These are phyloP conservation scores for Porcisia deanei DNA, from an alignment of 208 protist genomes.

Conservation along the genomic window DNA sequence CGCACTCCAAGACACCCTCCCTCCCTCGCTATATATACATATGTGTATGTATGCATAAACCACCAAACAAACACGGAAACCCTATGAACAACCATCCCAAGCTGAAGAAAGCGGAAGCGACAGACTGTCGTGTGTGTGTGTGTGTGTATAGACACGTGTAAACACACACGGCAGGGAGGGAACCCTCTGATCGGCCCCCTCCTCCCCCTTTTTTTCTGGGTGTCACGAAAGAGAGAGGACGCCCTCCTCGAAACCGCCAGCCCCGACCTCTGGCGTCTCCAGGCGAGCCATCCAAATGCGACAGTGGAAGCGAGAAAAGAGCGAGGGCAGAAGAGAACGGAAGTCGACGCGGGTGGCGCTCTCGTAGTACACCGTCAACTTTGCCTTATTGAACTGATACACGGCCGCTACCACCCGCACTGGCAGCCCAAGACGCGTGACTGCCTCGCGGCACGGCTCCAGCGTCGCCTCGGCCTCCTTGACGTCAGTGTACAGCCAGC, in stretches of 20 bases:
- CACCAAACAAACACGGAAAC: not conserved
- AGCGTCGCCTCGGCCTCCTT: conserved; percentile 54
- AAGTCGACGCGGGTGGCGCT: conserved; percentile 79
- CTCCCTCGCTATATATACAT: not conserved
- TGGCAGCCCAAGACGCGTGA: conserved; percentile 45
- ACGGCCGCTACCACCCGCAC: conserved; percentile 68
- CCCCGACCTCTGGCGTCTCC: conserved; percentile 5
- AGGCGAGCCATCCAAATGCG: conserved; percentile 81
- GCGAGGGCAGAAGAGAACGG: conserved; percentile 63
- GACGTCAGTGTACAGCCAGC: conserved; percentile 56
- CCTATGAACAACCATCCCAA: not conserved
- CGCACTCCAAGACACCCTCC: too few relatives aligned
- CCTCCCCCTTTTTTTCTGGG: not conserved
- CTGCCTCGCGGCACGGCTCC: conserved; percentile 55
- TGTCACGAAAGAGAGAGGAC: not conserved
- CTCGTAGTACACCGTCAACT: conserved; percentile 89
- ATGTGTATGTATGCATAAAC: not conserved
- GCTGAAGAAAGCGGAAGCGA: too few relatives aligned
- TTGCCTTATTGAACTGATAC: conserved; percentile 89
- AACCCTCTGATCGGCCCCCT: too few relatives aligned
- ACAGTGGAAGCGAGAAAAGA: conserved; percentile 82
- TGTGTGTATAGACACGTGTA: too few relatives aligned
- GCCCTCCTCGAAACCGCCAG: not conserved
- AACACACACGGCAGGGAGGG: too few relatives aligned
- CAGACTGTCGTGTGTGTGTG: too few relatives aligned